Evolutionary conservation across 1,284 basidiomycete species (phyloP), one percentile per base, ranked within the genome.

Genomic region (Pseudomicrostroma phylloplanum): DNA sequence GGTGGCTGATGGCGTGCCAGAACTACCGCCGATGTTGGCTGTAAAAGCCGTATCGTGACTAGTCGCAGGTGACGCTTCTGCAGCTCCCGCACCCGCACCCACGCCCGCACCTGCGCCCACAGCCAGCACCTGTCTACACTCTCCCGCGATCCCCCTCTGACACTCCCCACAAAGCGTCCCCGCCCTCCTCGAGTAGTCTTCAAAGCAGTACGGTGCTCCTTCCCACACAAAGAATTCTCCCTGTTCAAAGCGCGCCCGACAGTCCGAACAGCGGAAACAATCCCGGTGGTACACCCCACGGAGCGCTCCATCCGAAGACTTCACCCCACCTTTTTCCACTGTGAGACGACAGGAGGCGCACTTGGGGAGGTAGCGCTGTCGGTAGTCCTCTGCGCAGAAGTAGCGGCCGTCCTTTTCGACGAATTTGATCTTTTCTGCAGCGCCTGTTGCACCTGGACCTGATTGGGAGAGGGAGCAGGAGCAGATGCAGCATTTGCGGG

Each of bases 221-320:
- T 71, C 68, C 56, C 56, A 72, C 8, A 72, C 71, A 60, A 72
- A 73, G 41, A 73, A 73, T 60, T 59, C 69, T 25, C 70, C 70
- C 46, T 72, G 67, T 1, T 59, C 55, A 54, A 73, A 73, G 6
- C 67, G 58, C 2, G 62, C 63, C 23, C 72, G 62, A 68, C 71
- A 73, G 4, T 66, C 62, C 17, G 70, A 71, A 46, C 72, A 73
- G n/a, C 63, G 66, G 60, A 73, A 70, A 64, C 72, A 73, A 19
- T 55, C 48, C 19, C 65, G 59, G 55, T 72, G 70, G 42, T 70
- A 72, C 1, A 70, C 63, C 2, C 72, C 72, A 12, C 60, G 64
- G 41, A 73, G 61, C n/a, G 72, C 72, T 17, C 72, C 72, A 51
- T 73, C 72, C 25, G 67, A 67, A 23, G 67, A 66, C 56, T 72